These are phyloP conservation scores for Parascedosporium putredinis DNA, from an alignment of 2,329 filamentous ascomycete species.

Conservation along the genomic window DNA sequence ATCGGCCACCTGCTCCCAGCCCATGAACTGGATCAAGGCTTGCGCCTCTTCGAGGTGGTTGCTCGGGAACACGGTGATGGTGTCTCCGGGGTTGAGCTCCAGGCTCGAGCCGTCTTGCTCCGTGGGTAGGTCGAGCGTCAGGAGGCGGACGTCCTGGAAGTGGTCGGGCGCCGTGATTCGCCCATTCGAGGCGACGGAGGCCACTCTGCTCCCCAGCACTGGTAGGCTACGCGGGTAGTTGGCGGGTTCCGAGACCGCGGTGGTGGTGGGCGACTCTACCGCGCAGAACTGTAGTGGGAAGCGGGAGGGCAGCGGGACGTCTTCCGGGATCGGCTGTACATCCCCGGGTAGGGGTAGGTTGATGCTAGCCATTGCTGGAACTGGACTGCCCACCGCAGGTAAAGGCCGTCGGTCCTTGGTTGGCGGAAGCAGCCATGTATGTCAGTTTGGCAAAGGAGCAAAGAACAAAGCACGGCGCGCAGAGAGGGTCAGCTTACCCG, in stretches of 20 bases:
- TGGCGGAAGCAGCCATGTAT: not conserved
- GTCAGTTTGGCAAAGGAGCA: too few species aligned
- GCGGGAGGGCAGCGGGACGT: slow-evolving; percentile 65
- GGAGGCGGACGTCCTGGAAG: slow-evolving; percentile 86
- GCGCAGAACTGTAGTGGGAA: slow-evolving; percentile 22
- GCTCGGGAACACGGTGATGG: slow-evolving; percentile 73
- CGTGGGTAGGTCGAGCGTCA: slow-evolving; percentile 46
- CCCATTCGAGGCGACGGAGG: slow-evolving; percentile 52
- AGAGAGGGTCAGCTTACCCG: too few species aligned
- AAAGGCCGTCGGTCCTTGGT: slow-evolving; percentile 66
- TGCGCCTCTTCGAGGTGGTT: slow-evolving; percentile 79
- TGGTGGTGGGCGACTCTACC: not conserved
- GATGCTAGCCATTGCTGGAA: slow-evolving; percentile 58
- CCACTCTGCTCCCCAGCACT: slow-evolving; percentile 45
- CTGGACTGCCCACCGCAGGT: slow-evolving; percentile 64
- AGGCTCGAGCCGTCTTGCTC: slow-evolving; percentile 13
- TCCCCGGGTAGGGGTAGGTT: slow-evolving; percentile 60
- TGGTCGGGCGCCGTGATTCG: slow-evolving; percentile 67
- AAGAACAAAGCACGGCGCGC: too few species aligned
- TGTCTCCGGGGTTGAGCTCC: slow-evolving; percentile 60
- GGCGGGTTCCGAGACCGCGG: slow-evolving; percentile 2
- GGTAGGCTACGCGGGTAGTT: slow-evolving; percentile 30
- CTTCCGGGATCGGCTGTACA: slow-evolving; percentile 59
- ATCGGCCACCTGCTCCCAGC: slow-evolving; percentile 67
- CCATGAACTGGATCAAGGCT: slow-evolving; percentile 66